Conservation (phyloP, 768 basidiomycete species). For the Candolleomyces eurysporus region DNA sequence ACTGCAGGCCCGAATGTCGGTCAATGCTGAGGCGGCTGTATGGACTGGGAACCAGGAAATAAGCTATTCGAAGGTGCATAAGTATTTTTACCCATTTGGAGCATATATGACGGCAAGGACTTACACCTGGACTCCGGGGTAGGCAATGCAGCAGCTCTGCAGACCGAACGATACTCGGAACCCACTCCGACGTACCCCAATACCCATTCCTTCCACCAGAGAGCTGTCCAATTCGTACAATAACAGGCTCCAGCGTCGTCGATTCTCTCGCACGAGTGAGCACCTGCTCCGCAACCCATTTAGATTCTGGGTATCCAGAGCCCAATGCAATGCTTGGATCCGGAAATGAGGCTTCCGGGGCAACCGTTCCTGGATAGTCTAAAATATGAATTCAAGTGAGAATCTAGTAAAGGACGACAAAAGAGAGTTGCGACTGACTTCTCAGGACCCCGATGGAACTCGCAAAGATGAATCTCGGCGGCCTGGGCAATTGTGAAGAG, state of each 20-base stretch:
- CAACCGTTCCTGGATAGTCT: constrained; percentile 11
- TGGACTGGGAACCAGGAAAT: constrained; percentile 32
- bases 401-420: not conserved
- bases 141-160: constrained; percentile 26
- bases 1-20: constrained; percentile 14
- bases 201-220: constrained; percentile 39
- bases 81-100: not conserved
- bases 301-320: constrained; percentile 38
- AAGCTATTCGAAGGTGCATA: constrained; percentile 6
- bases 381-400: not conserved
- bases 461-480: constrained; percentile 39
- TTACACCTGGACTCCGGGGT: constrained; percentile 29
- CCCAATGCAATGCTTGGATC: constrained; percentile 27
- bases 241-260: constrained; percentile 26
- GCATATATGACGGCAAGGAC: constrained; percentile 6
- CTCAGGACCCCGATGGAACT: constrained; percentile 27
- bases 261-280: constrained; percentile 23
- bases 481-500: constrained; percentile 19
- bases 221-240: constrained; percentile 44
- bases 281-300: constrained; percentile 40
- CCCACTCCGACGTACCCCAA: constrained; percentile 46
- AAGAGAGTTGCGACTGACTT: constrained; percentile 9
- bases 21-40: constrained; percentile 24
- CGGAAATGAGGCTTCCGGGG: constrained; percentile 23
- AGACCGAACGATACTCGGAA: constrained; percentile 36